Conservation (phyloP, 176 grass and related monocot species). For the Guadua angustifolia region DNA sequence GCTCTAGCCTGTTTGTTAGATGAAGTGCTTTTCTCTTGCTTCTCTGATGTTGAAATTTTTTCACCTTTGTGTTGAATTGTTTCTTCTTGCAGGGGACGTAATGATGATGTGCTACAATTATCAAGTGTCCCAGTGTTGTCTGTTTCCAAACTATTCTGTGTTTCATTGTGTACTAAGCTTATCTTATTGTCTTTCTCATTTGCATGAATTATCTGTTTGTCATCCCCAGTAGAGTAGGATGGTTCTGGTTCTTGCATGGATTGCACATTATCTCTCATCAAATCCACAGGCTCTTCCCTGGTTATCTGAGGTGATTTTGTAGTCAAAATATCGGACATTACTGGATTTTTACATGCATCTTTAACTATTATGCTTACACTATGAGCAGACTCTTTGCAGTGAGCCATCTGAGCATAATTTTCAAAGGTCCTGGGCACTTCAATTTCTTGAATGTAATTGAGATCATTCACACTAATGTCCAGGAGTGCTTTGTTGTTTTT, state of each 20-base stretch:
- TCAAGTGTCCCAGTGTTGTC: not conserved
- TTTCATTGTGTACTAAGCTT: not conserved
- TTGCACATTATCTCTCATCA: not conserved
- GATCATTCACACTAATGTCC: slow-evolving; percentile 17
- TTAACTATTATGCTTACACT: not conserved
- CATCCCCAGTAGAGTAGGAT: not conserved
- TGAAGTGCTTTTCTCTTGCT: not conserved
- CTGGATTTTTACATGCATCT: slow-evolving; percentile 3
- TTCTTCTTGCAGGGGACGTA: slow-evolving; percentile 25
- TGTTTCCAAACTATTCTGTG: not conserved
- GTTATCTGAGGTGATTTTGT: slow-evolving; percentile 23
- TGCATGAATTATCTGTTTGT: slow-evolving; percentile 18
- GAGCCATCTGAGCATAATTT: not conserved
- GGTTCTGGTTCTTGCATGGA: slow-evolving; percentile 17
- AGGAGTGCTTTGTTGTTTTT: not conserved
- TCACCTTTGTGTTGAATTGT: not conserved
- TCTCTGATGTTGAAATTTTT: slow-evolving; percentile 13
- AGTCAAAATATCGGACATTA: not conserved
- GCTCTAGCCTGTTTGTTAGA: slow-evolving; percentile 31
- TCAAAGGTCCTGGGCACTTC: not conserved
- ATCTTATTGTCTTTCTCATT: slow-evolving; percentile 2
- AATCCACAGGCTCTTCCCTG: not conserved
- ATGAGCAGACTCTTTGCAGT: slow-evolving; percentile 18
- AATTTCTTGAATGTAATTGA: slow-evolving; percentile 7
- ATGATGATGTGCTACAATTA: not conserved